A percentile compares a stretch with the other conserved stretches of the same genome.
These are phyloP conservation scores for Chaetoceros tenuissimus DNA, from an alignment of 108 stramenopile species.

Conservation along the genomic window DNA sequence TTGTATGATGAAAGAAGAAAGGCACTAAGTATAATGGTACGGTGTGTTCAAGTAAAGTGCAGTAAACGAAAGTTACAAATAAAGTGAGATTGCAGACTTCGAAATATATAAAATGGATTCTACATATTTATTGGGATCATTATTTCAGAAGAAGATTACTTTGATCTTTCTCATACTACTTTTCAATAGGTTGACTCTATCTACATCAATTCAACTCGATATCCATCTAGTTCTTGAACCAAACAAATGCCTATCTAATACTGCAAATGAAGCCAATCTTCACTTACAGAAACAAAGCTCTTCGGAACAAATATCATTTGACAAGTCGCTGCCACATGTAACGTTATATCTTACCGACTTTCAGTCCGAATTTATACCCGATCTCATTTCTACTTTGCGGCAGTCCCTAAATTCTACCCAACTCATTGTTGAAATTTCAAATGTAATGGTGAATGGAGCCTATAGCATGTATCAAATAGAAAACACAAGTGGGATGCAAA, in stretches of 20 bases:
- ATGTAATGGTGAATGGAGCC: conserved; percentile 11
- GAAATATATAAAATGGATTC: no score
- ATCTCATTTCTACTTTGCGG: background rate
- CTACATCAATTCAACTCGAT: background rate
- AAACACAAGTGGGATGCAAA: conserved; percentile 17
- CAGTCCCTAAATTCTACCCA: background rate
- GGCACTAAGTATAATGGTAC: no score
- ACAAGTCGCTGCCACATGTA: conserved; percentile 11
- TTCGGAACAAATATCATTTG: background rate
- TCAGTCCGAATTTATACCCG: background rate
- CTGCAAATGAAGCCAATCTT: background rate
- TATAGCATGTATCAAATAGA: conserved; percentile 29
- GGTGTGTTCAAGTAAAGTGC: no score
- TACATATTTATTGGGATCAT: no score
- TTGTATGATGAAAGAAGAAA: no score
- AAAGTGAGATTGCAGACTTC: no score
- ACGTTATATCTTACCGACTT: conserved; percentile 37
- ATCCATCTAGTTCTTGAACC: background rate
- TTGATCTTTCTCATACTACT: no score
- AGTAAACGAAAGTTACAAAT: no score
- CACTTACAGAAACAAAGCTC: background rate
- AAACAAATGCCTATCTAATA: background rate
- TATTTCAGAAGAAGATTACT: no score
- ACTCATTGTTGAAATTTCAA: background rate
- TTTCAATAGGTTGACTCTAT: no score